Percentiles rank a stretch among this genome's conserved stretches.
These are phyloP conservation scores for Pholiota adiposa DNA, from an alignment of 1,284 basidiomycete species.

Conservation along the genomic window DNA sequence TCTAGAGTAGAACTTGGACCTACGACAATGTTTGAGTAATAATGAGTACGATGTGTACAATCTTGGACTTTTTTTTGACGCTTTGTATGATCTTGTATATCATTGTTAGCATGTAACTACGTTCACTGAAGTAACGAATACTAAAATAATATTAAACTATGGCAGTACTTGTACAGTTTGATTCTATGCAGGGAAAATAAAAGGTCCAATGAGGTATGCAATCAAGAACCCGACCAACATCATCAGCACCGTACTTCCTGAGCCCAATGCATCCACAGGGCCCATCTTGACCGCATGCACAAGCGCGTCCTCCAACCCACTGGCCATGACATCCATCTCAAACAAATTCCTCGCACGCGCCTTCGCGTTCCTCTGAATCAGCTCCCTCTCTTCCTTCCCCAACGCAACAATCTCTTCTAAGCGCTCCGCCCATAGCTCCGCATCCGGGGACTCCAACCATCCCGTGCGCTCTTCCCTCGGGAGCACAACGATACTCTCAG, in stretches of 20 bases:
- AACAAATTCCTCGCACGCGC: conserved; percentile 55
- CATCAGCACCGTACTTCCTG: conserved; percentile 28
- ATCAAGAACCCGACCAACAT: conserved; percentile 38
- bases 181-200: conserved; percentile 18
- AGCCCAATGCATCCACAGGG: conserved; percentile 24
- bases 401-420: conserved; percentile 66
- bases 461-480: conserved; percentile 52
- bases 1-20: too few relatives aligned
- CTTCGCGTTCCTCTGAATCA: conserved; percentile 58
- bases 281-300: conserved; percentile 58
- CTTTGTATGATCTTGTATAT: background rate
- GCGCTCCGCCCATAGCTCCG: conserved; percentile 71
- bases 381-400: conserved; percentile 44
- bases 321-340: conserved; percentile 73
- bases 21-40: too few relatives aligned
- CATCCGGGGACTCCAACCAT: conserved; percentile 70
- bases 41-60: background rate
- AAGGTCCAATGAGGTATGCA: conserved; percentile 30
- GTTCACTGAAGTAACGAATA: background rate
- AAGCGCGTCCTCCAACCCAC: conserved; percentile 58
- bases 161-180: background rate
- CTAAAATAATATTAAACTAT: background rate
- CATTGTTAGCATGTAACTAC: background rate
- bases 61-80: background rate
- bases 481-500: conserved; percentile 77